Percentiles rank a stretch among this genome's conserved stretches.
Evolutionary conservation across 257 asterid species (phyloP).

Genomic region (Rauvolfia tetraphylla): DNA sequence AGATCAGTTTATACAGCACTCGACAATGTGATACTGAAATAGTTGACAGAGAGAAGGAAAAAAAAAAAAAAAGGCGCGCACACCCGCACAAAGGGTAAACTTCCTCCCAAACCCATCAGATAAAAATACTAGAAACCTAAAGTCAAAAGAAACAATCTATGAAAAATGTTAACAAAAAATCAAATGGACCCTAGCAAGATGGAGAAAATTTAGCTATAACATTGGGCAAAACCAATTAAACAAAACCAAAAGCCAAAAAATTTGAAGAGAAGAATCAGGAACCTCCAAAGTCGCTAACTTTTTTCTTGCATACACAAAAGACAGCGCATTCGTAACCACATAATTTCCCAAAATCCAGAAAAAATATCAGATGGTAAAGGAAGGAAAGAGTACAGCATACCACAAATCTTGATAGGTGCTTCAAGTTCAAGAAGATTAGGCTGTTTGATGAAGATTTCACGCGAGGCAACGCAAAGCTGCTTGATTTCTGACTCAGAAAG

Average conservation of each 20-base stretch:
- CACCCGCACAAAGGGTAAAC: neutral
- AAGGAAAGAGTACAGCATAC: slow-evolving; percentile 25
- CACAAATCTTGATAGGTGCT: slow-evolving; percentile 96
- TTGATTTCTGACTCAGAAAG: slow-evolving; percentile 84
- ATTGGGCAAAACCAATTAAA: neutral
- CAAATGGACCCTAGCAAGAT: neutral
- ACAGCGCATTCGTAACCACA: neutral
- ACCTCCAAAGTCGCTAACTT: neutral
- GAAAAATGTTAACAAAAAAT: neutral
- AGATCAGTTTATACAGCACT: neutral
- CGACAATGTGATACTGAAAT: slow-evolving; percentile 2
- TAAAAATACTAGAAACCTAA: neutral
- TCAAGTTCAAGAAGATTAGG: slow-evolving; percentile 93
- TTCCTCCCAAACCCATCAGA: neutral
- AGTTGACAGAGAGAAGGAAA: neutral
- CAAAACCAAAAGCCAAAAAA: neutral
- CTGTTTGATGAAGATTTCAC: slow-evolving; percentile 69
- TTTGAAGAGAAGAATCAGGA: neutral
- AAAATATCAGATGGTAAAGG: neutral
- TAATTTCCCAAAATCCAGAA: neutral
- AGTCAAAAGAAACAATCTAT: neutral
- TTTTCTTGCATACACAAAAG: neutral
- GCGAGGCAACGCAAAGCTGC: slow-evolving; percentile 76
- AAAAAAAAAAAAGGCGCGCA: too few relatives aligned
- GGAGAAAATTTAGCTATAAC: neutral